These are phyloP conservation scores for Phlyctochytrium arcticum DNA, from an alignment of 192 early-diverging fungal genomes.

Conservation along the genomic window DNA sequence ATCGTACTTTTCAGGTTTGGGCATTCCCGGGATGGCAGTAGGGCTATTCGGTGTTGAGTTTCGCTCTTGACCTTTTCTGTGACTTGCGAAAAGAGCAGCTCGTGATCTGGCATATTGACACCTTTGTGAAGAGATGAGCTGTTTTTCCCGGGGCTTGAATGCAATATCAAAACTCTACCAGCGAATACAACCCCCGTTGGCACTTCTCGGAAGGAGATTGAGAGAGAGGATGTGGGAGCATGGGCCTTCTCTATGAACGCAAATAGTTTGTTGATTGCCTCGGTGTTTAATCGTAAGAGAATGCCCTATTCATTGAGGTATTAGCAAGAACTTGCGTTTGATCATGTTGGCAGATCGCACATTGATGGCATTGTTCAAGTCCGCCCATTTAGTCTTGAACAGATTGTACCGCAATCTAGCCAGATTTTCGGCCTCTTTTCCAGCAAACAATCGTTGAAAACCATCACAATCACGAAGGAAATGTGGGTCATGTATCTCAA, in stretches of 20 bases:
- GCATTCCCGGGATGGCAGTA: constrained; percentile 70
- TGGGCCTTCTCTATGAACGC: constrained; percentile 60
- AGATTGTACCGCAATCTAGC: constrained; percentile 21
- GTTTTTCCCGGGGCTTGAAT: background rate
- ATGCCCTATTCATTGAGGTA: constrained; percentile 33
- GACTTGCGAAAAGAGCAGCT: constrained; percentile 64
- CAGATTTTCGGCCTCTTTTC: constrained; percentile 49
- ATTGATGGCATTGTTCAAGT: constrained; percentile 9
- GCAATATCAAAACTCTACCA: constrained; percentile 28
- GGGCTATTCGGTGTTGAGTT: constrained; percentile 48
- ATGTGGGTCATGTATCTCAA: background rate
- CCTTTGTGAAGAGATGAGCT: constrained; percentile 16
- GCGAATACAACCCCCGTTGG: constrained; percentile 71
- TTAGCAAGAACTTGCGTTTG: background rate
- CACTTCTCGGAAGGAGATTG: constrained; percentile 55
- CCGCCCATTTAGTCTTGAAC: background rate
- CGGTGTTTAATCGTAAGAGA: constrained; percentile 54
- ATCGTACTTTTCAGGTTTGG: constrained; percentile 54
- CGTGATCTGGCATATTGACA: constrained; percentile 75
- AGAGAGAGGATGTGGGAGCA: constrained; percentile 15
- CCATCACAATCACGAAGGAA: constrained; percentile 35
- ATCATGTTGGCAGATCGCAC: background rate
- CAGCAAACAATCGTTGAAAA: constrained; percentile 57
- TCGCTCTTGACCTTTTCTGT: constrained; percentile 32
- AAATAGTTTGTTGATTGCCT: constrained; percentile 51